Conservation (phyloP, 768 basidiomycete genomes). For the Kondoa malvinella region DNA sequence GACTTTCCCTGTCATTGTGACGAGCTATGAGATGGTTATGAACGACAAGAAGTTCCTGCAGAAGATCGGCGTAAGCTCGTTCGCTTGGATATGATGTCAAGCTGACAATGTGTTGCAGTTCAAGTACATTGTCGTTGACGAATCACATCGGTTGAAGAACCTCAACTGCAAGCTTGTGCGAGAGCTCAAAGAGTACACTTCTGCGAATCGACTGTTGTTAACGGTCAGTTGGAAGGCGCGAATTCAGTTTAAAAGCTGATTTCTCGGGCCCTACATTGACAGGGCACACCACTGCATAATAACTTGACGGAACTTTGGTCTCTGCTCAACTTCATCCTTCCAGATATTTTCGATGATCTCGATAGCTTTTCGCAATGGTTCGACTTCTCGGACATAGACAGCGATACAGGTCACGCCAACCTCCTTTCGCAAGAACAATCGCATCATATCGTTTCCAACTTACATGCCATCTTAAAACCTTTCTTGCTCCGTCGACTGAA, state of each 20-base stretch:
- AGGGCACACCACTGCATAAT: slow-evolving; percentile 36
- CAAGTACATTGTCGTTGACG: slow-evolving; percentile 87
- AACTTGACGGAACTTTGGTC: slow-evolving; percentile 91
- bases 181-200: slow-evolving; percentile 71
- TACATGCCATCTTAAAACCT: slow-evolving; percentile 64
- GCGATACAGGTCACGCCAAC: slow-evolving; percentile 3
- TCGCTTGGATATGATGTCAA: background rate
- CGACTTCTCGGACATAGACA: slow-evolving; percentile 36
- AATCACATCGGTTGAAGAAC: slow-evolving; percentile 87
- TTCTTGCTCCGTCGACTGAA: slow-evolving; percentile 86
- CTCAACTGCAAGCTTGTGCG: slow-evolving; percentile 73
- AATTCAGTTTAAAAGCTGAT: slow-evolving; percentile 71
- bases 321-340: slow-evolving; percentile 84
- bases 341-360: slow-evolving; percentile 73
- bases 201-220: slow-evolving; percentile 75
- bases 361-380: slow-evolving; percentile 77
- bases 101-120: slow-evolving; percentile 31
- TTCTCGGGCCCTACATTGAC: background rate
- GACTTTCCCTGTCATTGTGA: slow-evolving; percentile 38
- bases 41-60: slow-evolving; percentile 51
- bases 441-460: slow-evolving; percentile 20
- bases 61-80: slow-evolving; percentile 38
- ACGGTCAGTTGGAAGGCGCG: slow-evolving; percentile 45
- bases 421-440: background rate
- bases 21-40: slow-evolving; percentile 87